These are phyloP conservation scores for Solidago caesia DNA, from an alignment of 129 eudicot genomes.

Conservation along the genomic window DNA sequence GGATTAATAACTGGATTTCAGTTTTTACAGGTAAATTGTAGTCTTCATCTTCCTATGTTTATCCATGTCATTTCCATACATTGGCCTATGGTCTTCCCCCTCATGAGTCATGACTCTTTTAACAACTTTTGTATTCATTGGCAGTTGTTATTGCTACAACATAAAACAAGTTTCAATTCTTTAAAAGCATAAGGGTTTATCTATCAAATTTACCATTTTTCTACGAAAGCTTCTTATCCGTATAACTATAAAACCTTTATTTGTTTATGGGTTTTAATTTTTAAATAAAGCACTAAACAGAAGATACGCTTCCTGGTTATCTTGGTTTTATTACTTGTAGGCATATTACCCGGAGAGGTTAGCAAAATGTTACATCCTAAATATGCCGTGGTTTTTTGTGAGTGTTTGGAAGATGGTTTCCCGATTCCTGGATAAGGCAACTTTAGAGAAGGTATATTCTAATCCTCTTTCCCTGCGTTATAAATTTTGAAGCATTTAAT, in stretches of 20 bases:
- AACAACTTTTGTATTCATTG: background rate
- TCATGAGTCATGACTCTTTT: background rate
- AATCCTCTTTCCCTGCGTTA: background rate
- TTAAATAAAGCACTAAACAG: conserved; percentile 1
- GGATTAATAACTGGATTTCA: conserved; percentile 77
- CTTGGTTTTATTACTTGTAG: conserved; percentile 28
- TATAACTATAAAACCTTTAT: background rate
- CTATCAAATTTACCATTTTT: background rate
- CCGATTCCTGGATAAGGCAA: conserved; percentile 58
- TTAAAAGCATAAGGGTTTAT: background rate
- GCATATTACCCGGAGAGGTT: conserved; percentile 69
- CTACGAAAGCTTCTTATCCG: too few relatives aligned
- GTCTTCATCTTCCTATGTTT: conserved; percentile 4
- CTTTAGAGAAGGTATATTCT: conserved; percentile 52
- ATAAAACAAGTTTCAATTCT: conserved; percentile 2
- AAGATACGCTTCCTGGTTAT: conserved; percentile 7
- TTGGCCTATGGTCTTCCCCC: background rate
- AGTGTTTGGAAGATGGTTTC: conserved; percentile 56
- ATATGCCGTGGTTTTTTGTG: conserved; percentile 64
- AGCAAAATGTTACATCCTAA: conserved; percentile 46
- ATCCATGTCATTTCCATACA: background rate
- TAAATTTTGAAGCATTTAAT: background rate
- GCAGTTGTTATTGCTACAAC: background rate
- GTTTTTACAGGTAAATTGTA: conserved; percentile 56
- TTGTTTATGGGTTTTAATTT: background rate